Evolutionary conservation across 352 stramenopile genomes (phyloP), one percentile per base, ranked within the genome.

Genomic region (Globisporangium solare): DNA sequence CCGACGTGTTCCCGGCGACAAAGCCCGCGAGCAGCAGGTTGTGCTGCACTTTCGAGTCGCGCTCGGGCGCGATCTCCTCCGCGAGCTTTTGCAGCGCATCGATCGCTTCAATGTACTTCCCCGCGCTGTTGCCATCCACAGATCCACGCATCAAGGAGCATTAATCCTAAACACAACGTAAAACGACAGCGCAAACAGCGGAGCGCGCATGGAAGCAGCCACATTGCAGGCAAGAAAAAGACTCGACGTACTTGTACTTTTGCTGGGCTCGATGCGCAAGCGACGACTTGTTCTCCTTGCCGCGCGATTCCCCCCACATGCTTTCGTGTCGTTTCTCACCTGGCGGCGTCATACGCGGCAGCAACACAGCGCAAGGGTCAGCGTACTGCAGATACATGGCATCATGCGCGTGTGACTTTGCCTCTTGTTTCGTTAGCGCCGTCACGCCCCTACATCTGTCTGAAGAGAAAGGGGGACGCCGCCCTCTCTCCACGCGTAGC

Each of bases 271-370:
- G 83, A 65, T 93, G 83, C 62, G 79, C 85, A 55, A 93, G 71
- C 70, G 83, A 93, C 47, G 80, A 88, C 71, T 91, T 93, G 73
- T 89, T 93, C 68, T 90, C 79, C 65, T 93, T 91, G 10, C 70
- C 64, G 48, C 74, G 70, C 60, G 72, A 61, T 49, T 86, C 76
- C 22, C 73, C 75, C 57, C 78, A 89, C 81, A 92, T 91, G 57
- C 20, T 59, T 31, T 21, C 47, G 21, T 49, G 51, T 21, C 5
- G n/a, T 35, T 37, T 14, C 20, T 24, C 32, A 13, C 39, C 14
- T 43, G 14, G 14, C 20, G 6, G 20, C 32, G 5, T 13, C 49
- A 56, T 21, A 56, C 47, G 39, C 46, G 46, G 3, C 18, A 4
- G 6, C 41, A 39, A 15, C 32, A 18, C 49, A 18, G 18, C 31